Evolutionary conservation across 768 basidiomycete species (phyloP).

Genomic region (Royoungia palumana): DNA sequence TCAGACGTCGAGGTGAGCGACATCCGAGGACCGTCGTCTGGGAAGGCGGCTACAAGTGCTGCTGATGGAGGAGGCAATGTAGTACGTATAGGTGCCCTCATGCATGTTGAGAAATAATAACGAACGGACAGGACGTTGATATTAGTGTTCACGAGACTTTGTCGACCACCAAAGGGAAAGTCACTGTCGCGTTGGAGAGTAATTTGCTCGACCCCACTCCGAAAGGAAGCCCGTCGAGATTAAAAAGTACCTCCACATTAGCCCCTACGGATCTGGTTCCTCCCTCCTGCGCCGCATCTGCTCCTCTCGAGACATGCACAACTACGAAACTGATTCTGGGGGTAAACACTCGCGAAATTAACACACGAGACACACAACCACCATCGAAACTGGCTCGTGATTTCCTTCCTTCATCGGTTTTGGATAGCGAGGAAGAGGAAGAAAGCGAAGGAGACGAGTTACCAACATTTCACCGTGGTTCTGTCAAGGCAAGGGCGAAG

Average conservation of each 20-base stretch:
- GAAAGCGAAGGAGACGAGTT: conserved; percentile 11
- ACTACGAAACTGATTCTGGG: background rate
- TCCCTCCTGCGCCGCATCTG: background rate
- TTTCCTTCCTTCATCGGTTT: conserved; percentile 2
- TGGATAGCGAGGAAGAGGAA: conserved; percentile 12
- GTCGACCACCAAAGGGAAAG: background rate
- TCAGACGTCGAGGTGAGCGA: conserved; percentile 20
- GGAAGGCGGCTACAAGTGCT: background rate
- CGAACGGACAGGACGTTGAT: conserved; percentile 3
- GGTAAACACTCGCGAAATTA: background rate
- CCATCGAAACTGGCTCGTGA: conserved; percentile 15
- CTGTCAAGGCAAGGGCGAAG: background rate
- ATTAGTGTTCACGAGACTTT: background rate
- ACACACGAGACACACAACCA: background rate
- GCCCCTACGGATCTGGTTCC: background rate
- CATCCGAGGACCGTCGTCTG: background rate
- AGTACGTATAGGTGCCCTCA: conserved; percentile 7
- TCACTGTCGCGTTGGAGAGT: background rate
- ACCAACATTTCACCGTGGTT: conserved; percentile 20
- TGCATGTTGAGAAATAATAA: background rate
- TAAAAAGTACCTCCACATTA: background rate
- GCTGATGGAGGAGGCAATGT: background rate
- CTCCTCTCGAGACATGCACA: background rate
- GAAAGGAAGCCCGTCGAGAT: conserved; percentile 1
- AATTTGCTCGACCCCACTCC: conserved; percentile 6